Evolutionary conservation across 2,329 filamentous ascomycete genomes (phyloP), one percentile per base, ranked within the genome.

Genomic region (Capronia coronata): DNA sequence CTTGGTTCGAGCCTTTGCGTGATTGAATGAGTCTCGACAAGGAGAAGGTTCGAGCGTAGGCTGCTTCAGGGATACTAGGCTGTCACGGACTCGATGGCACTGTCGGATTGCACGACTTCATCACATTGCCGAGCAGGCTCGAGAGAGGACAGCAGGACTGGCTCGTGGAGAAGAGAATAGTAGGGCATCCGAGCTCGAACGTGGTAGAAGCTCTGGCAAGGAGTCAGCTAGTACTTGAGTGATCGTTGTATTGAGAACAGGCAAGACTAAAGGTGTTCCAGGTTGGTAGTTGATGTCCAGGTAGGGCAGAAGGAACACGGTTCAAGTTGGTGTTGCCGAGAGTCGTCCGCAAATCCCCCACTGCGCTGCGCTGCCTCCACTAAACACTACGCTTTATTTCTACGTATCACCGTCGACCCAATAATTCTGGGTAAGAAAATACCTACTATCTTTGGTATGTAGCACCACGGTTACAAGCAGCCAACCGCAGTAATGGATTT

Each of bases 401-500:
- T 19, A 37, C 34, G 34, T 8, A 5, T 19, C 34, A 11, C 16
- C 5, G 18, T 18, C 7, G 7, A 37, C n/a, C n/a, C n/a, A n/a
- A n/a, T n/a, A n/a, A n/a, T n/a, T n/a, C n/a, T n/a, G n/a, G n/a
- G n/a, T n/a, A n/a, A n/a, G n/a, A n/a, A n/a, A n/a, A n/a, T n/a
- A n/a, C n/a, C n/a, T n/a, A n/a, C n/a, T n/a, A n/a, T n/a, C n/a
- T n/a, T n/a, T n/a, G n/a, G n/a, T n/a, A 19, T 37, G 34, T 16
- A 37, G 29, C 34, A 19, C 3, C 14, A 18, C 34, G 14, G 14
- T 37, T 37, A 8, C 19, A 5, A 32, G 3, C 40, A 29, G 23
- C 25, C 25, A 19, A 19, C 4, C 14, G 45, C 32, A 35, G 32
- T 39, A 35, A 61, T 61, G 59, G 59, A 61, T 43, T 29, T 54